Evolutionary conservation across 164 flowering plant species (phyloP).

Genomic region (Tetracentron sinense): DNA sequence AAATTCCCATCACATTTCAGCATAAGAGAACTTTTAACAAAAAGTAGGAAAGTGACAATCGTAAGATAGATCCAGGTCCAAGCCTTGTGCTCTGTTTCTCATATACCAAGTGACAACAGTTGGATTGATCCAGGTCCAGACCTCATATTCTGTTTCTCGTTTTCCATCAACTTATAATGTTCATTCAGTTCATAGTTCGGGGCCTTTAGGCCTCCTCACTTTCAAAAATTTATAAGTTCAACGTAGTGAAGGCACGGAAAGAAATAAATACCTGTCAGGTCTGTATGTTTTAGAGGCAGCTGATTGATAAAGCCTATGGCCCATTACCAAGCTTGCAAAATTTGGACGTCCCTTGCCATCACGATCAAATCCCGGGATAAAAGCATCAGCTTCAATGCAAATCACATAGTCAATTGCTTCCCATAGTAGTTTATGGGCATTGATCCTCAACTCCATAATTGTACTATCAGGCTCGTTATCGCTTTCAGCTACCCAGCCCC

Average conservation of each 20-base stretch:
- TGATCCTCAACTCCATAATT: slow-evolving; percentile 74
- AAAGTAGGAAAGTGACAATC: no score
- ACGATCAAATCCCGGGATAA: slow-evolving; percentile 85
- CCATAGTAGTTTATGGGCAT: slow-evolving; percentile 96
- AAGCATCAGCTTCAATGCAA: slow-evolving; percentile 82
- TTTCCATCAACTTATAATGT: background rate
- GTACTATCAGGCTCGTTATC: slow-evolving; percentile 91
- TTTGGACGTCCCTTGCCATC: slow-evolving; percentile 94
- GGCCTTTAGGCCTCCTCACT: background rate
- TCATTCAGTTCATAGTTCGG: background rate
- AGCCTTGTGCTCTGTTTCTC: background rate
- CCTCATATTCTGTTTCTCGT: background rate
- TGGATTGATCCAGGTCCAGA: background rate
- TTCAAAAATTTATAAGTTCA: background rate
- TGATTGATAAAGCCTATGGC: slow-evolving; percentile 83
- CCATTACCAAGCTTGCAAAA: slow-evolving; percentile 88
- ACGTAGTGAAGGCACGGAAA: background rate
- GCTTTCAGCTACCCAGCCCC: slow-evolving; percentile 99
- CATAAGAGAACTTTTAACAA: no score
- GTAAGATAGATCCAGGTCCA: background rate
- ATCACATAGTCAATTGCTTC: slow-evolving; percentile 86
- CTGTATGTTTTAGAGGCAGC: slow-evolving; percentile 72
- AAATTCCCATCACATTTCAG: no score
- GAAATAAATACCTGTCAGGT: slow-evolving; percentile 67
- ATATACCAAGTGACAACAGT: background rate